Base-by-base conservation (phyloP, 1,139 yeast genomes). In the Dujonia santamariae region DNA sequence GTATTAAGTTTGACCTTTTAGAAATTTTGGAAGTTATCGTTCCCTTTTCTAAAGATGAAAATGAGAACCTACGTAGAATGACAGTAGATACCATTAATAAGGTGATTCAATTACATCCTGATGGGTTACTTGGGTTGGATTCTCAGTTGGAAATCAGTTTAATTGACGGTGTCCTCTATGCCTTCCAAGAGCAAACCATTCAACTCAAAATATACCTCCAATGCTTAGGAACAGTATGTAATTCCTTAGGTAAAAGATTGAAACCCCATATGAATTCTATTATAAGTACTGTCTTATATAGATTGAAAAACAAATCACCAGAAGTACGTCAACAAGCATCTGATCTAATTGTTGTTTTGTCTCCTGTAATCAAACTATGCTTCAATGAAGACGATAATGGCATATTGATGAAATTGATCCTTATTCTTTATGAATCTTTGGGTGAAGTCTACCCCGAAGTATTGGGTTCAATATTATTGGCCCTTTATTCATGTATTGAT, bases 361-460 rank as follows among this genome's bases (percentile, higher is more conserved):
- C 92, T 0, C 80, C 85, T 2, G 82, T 79, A 1, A 72, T 90
- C 40, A 76, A 77, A 42, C 53, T 64, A 11, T 86, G 96, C 51
- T 50, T 57, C 2, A 51, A 49, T 19, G 80, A 71, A 5, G 86
- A 85, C 46, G 75, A 73, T 29, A 31, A 34, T 24, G 78, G 69
- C 4, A 58, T 85, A 36, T 57, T 88, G 47, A 71, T 72, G 38
- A 84, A 82, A 49, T 64, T 92, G 37, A 81, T 90, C 4, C 74
- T 85, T 19, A 81, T 88, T 14, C 64, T 94, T 26, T 88, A 85
- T 54, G 99, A 94, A 54, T 85, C 95, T 13, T 68, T 94, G 14
- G 98, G 98, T 16, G 99, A 94, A 51, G 95, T 85, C 6, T 88
- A 81, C 45, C 98, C 98, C 0, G 96, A 88, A 37, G 97, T 90